Evolutionary conservation across 2,329 filamentous ascomycete species (phyloP).

Genomic region (Verticillium zaregamsianum): DNA sequence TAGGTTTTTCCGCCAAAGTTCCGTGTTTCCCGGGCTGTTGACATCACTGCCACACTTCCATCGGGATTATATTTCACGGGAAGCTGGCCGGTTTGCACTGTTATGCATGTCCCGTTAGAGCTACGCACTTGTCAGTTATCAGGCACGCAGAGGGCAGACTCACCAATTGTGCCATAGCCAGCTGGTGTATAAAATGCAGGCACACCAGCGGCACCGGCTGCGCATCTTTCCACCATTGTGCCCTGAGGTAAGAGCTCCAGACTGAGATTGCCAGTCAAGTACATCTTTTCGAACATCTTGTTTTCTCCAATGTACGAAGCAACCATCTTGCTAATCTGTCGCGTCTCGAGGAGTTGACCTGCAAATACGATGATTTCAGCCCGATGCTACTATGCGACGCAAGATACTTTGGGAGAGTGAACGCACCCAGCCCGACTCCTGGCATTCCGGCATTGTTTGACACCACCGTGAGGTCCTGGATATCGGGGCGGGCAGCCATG

Average conservation of each 20-base stretch:
- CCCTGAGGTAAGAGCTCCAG: slow-evolving; percentile 90
- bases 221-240: slow-evolving; percentile 83
- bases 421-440: slow-evolving; percentile 63
- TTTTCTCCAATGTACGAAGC: slow-evolving; percentile 94
- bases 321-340: slow-evolving; percentile 89
- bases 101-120: not conserved
- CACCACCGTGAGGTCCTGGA: slow-evolving; percentile 77
- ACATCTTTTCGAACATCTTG: slow-evolving; percentile 89
- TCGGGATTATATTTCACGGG: slow-evolving; percentile 75
- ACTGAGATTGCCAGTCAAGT: slow-evolving; percentile 80
- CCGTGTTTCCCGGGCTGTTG: slow-evolving; percentile 80
- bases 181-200: slow-evolving; percentile 93
- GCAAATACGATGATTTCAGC: not conserved
- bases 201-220: slow-evolving; percentile 82
- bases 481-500: slow-evolving; percentile 62
- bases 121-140: not conserved
- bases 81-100: slow-evolving; percentile 84
- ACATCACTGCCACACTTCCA: slow-evolving; percentile 69
- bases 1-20: slow-evolving; percentile 89
- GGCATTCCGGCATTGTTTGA: slow-evolving; percentile 94
- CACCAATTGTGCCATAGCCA: slow-evolving; percentile 70
- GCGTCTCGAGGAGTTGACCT: slow-evolving; percentile 66
- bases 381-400: not conserved
- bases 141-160: not conserved
- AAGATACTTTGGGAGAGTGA: no score